Evolutionary conservation across 2,329 filamentous ascomycete species (phyloP), one percentile per base, ranked within the genome.

Genomic region (Didymella pinodella): DNA sequence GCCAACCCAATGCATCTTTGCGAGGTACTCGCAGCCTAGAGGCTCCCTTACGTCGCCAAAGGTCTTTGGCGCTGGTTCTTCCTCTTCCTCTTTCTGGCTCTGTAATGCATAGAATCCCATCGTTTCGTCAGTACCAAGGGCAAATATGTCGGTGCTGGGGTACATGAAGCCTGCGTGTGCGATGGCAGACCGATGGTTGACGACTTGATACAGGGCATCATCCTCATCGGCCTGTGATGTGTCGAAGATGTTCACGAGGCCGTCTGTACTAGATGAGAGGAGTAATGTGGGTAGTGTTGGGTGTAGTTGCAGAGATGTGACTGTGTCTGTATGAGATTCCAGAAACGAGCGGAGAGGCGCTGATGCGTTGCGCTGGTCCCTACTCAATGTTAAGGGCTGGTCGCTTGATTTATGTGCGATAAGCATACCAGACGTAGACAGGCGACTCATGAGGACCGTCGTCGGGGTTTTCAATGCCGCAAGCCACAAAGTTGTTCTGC

Each of bases 181-280:
- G 63, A 94, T 85, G 0, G 90, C 91, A 32, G 88, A 86, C 36
- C 86, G 84, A 71, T 91, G 90, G 75, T 94, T 94, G 74, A 93
- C 88, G 12, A 92, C 90, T 76, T 92, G 90, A 58, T 90, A 81
- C 20, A 93, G 80, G 0, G 91, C 88, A 46, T 94, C 91, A 71
- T 94, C 91, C 76, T 94, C 91, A 57, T 91, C 83, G 7, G 64
- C 64, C 46, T 76, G 69, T 47, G 83, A 82, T 18, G 86, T 89
- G 78, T 95, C 88, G 77, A 90, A 91, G 45, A 94, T 81, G 70
- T 90, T 93, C 68, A 94, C 84, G 1, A 94, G 84, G 7, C 90
- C 90, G 76, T 95, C 91, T 14, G 90, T 94, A 36, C 90, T 92
- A 43, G 90, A 90, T 1, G 90, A 92, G 11, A 94, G 82, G 6